phyloP scores from a whole-genome alignment of 2,329 filamentous ascomycete species.

The Cladosporium cucumerinum region DNA sequence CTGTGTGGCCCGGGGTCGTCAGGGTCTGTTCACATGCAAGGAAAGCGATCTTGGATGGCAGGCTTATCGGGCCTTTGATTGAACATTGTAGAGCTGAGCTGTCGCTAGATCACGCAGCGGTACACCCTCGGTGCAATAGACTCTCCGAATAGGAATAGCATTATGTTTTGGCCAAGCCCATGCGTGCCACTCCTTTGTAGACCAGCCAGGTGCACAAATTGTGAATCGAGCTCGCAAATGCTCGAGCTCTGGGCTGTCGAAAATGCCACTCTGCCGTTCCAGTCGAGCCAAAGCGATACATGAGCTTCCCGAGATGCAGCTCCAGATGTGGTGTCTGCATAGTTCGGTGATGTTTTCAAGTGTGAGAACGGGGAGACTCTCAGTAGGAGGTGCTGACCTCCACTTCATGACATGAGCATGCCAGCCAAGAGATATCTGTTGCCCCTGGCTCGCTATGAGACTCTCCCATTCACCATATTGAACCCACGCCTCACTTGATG shows the following conservation, averaged over 20 bases:
- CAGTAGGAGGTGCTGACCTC: not conserved
- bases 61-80: not conserved
- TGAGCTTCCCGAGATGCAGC: not conserved
- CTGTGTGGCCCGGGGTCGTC: not conserved
- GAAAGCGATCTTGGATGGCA: not conserved
- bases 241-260: not conserved
- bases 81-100: not conserved
- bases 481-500: slow-evolving; percentile 36
- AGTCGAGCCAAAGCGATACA: not conserved
- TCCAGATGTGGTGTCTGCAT: not conserved
- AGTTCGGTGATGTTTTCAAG: not conserved
- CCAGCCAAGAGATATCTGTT: not conserved
- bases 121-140: not conserved
- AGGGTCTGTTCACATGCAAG: not conserved
- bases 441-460: not conserved
- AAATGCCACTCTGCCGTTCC: not conserved
- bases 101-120: not conserved
- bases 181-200: not conserved
- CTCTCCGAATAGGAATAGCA: not conserved
- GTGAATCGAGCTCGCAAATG: not conserved
- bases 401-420: not conserved
- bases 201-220: not conserved
- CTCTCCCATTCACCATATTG: not conserved
- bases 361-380: not conserved
- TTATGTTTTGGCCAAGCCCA: not conserved